Evolutionary conservation across 768 basidiomycete genomes (phyloP).

Genomic region (Cystobasidiopsis lactophilus): DNA sequence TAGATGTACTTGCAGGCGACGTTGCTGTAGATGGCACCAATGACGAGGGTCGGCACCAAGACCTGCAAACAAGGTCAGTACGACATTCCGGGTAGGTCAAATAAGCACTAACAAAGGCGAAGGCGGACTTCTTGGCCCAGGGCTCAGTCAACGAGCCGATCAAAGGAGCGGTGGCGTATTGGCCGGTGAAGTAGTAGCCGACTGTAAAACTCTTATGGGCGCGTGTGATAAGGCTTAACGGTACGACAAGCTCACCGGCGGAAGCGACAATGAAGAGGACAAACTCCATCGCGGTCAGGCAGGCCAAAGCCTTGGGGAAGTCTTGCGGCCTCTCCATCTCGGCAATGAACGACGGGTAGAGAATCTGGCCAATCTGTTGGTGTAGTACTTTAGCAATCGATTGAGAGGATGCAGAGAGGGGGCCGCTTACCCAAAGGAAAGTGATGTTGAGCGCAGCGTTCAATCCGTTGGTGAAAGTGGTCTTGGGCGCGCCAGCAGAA

Average conservation of each 20-base stretch:
- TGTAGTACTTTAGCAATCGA: slow-evolving; percentile 4
- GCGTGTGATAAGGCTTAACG: no score
- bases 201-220: no score
- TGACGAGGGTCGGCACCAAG: slow-evolving; percentile 9
- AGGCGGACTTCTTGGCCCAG: slow-evolving; percentile 8
- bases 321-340: slow-evolving; percentile 15
- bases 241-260: no score
- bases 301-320: slow-evolving; percentile 15
- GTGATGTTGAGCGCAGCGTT: slow-evolving; percentile 7
- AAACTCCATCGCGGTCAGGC: slow-evolving; percentile 6
- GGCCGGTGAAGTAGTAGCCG: slow-evolving; percentile 8
- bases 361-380: slow-evolving; percentile 14
- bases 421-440: background rate
- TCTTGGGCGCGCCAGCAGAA: slow-evolving; percentile 3
- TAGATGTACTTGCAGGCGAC: slow-evolving; percentile 14
- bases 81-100: background rate
- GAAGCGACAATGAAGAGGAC: slow-evolving; percentile 12
- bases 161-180: slow-evolving; percentile 12
- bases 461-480: slow-evolving; percentile 11
- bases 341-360: slow-evolving; percentile 16
- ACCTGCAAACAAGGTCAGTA: background rate
- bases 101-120: slow-evolving; percentile 10
- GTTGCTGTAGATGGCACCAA: slow-evolving; percentile 12
- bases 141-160: slow-evolving; percentile 9
- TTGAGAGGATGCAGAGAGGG: background rate